Conservation (phyloP, 345 rosid species). For the Salix suchowensis region DNA sequence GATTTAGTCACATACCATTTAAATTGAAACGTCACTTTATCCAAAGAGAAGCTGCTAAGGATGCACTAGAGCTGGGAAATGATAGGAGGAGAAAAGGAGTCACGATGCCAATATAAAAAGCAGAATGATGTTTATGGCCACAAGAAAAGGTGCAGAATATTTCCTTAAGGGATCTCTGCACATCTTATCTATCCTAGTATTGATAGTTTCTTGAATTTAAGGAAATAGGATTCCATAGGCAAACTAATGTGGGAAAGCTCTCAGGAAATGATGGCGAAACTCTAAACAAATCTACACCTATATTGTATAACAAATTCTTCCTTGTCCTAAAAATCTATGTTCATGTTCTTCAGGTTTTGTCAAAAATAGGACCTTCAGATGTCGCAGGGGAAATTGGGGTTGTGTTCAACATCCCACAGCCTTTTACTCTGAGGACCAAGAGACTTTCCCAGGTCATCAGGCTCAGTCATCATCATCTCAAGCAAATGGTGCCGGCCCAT, state of each 20-base stretch:
- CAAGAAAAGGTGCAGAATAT: neutral
- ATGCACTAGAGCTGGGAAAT: neutral
- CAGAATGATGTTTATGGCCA: neutral
- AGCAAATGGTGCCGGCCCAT: slow-evolving; percentile 66
- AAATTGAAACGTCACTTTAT: neutral
- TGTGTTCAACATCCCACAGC: slow-evolving; percentile 85
- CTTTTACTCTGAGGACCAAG: slow-evolving; percentile 64
- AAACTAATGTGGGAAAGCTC: neutral
- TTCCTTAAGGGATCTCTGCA: neutral
- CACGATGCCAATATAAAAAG: neutral
- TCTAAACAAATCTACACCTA: neutral
- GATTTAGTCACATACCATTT: neutral
- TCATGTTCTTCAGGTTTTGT: slow-evolving; percentile 42
- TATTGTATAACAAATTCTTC: neutral
- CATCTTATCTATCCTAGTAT: neutral
- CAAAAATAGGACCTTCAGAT: slow-evolving; percentile 60
- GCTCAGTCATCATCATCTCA: slow-evolving; percentile 72
- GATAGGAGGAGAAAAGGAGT: neutral
- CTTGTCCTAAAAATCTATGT: neutral
- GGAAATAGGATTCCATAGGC: neutral
- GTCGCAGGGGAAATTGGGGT: slow-evolving; percentile 95
- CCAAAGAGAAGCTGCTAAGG: neutral
- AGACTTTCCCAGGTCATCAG: slow-evolving; percentile 85
- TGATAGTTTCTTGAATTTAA: neutral
- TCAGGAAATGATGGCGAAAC: neutral